Conservation (phyloP, 495 filamentous ascomycete species). For the Glarea lozoyensis region DNA sequence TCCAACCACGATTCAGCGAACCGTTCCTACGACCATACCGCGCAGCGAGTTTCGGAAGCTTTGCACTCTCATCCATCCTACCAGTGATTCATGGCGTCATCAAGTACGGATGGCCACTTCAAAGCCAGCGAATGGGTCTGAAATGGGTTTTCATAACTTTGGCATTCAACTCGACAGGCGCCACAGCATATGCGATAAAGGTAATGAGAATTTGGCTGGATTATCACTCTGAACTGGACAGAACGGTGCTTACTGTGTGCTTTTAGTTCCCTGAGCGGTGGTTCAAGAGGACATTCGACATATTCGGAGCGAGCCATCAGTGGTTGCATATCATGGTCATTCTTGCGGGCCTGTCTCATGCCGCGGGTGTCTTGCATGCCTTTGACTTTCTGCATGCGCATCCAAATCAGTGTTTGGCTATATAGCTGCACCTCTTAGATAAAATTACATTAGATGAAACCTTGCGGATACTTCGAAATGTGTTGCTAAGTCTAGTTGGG, state of each 20-base stretch:
- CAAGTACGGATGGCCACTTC: constrained; percentile 28
- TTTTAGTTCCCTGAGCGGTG: constrained; percentile 37
- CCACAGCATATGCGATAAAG: constrained; percentile 32
- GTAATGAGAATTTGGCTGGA: constrained; percentile 20
- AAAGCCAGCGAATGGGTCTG: constrained; percentile 33
- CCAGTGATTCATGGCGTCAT: constrained; percentile 34
- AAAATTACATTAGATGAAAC: too few relatives aligned
- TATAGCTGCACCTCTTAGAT: too few relatives aligned
- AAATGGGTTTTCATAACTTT: constrained; percentile 31
- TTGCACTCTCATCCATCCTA: constrained; percentile 33
- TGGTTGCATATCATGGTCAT: constrained; percentile 42
- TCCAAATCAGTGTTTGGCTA: too few relatives aligned
- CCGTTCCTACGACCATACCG: constrained; percentile 28
- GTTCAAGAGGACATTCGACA: constrained; percentile 36
- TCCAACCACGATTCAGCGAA: constrained; percentile 27
- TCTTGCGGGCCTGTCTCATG: constrained; percentile 34
- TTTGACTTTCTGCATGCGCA: constrained; percentile 36
- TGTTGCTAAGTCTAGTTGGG: too few relatives aligned
- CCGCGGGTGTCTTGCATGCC: constrained; percentile 31
- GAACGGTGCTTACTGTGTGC: not conserved
- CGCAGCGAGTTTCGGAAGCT: constrained; percentile 30
- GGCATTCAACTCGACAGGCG: constrained; percentile 32
- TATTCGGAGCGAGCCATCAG: constrained; percentile 43
- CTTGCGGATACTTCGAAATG: too few relatives aligned
- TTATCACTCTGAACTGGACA: not conserved